phyloP scores from a whole-genome alignment of 73 alveolate genomes.

The Halteria grandinella region DNA sequence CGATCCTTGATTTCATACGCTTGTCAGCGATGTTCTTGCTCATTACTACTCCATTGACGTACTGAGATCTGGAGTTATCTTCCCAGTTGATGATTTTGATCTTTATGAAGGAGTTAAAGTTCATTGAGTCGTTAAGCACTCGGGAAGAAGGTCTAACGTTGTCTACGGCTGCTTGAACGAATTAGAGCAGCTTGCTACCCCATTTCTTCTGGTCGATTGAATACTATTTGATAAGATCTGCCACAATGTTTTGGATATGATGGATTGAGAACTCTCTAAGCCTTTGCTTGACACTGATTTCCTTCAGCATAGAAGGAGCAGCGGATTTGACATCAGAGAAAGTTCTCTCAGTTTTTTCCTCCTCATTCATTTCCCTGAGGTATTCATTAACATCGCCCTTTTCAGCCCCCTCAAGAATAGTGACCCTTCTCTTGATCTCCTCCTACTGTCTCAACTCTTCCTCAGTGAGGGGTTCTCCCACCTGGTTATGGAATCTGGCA shows the following conservation, averaged over 20 bases:
- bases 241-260: slow-evolving; percentile 27
- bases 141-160: slow-evolving; percentile 78
- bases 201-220: slow-evolving; percentile 28
- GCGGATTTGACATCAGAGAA: not conserved
- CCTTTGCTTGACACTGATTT: not conserved
- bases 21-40: slow-evolving; percentile 76
- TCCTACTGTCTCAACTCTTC: no score
- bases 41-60: slow-evolving; percentile 74
- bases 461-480: no score
- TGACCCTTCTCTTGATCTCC: no score
- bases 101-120: slow-evolving; percentile 79
- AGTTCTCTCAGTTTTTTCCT: not conserved
- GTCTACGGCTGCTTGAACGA: slow-evolving; percentile 58
- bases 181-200: slow-evolving; percentile 41
- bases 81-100: slow-evolving; percentile 67
- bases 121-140: slow-evolving; percentile 79
- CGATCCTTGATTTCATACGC: slow-evolving; percentile 72
- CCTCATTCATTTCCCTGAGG: not conserved
- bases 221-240: slow-evolving; percentile 3
- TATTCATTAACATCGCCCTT: not conserved
- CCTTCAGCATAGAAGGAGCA: not conserved
- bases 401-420: not conserved
- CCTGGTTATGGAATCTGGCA: no score
- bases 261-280: slow-evolving; percentile 21
- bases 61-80: slow-evolving; percentile 54